Percentiles rank a stretch among this genome's conserved stretches.
Conservation (phyloP, 768 basidiomycete genomes). For the Agaricus sinodeliciosus region DNA sequence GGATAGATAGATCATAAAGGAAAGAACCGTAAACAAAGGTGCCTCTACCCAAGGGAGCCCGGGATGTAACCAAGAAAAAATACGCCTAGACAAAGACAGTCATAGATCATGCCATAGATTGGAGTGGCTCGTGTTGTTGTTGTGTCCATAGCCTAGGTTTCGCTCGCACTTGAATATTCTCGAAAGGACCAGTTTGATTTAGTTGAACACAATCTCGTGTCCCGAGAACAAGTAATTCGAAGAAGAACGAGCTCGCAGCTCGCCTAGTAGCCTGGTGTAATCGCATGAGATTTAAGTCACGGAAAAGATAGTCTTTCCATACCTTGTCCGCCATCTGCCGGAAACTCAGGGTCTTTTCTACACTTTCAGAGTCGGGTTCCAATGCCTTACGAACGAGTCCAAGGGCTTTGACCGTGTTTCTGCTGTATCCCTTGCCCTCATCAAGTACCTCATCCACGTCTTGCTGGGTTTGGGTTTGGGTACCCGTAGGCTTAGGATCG, state of each 20-base stretch:
- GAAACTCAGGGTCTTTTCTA: slow-evolving; percentile 69
- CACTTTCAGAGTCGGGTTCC: slow-evolving; percentile 36
- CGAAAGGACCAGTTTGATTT: slow-evolving; percentile 66
- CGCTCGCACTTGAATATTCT: slow-evolving; percentile 77
- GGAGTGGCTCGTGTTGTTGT: background rate
- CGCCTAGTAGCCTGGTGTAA: slow-evolving; percentile 70
- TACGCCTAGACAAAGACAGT: background rate
- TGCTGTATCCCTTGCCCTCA: slow-evolving; percentile 67
- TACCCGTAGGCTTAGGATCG: slow-evolving; percentile 54
- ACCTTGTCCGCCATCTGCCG: slow-evolving; percentile 75
- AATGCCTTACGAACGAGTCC: slow-evolving; percentile 69
- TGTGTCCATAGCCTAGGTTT: slow-evolving; percentile 86
- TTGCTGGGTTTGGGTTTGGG: slow-evolving; percentile 30
- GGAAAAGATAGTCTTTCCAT: slow-evolving; percentile 10
- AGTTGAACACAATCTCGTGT: slow-evolving; percentile 89
- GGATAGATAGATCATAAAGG: slow-evolving; percentile 2
- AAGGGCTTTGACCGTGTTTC: slow-evolving; percentile 84
- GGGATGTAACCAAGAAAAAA: background rate
- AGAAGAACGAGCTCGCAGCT: slow-evolving; percentile 95
- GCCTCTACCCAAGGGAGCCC: background rate
- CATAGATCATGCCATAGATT: slow-evolving; percentile 3
- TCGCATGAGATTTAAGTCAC: background rate
- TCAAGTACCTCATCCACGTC: slow-evolving; percentile 18
- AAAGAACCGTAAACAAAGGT: background rate
- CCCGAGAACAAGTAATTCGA: slow-evolving; percentile 90